Conservation (phyloP, 148 eudicot genomes). For the Rhododendron williamsianum region DNA sequence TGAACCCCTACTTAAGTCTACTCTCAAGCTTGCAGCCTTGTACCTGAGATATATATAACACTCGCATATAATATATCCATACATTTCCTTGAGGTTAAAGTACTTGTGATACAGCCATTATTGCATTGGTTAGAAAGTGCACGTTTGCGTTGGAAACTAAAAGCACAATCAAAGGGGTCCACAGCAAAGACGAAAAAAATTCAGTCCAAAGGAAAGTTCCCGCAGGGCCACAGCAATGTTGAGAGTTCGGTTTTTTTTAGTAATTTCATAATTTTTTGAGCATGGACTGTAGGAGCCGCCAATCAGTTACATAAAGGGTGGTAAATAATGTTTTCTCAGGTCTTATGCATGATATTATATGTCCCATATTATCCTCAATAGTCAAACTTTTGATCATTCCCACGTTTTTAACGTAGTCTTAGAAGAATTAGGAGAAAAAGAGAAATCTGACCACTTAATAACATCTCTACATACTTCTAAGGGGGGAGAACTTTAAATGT, state of each 20-base stretch:
- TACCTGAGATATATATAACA: not conserved
- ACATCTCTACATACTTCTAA: not conserved
- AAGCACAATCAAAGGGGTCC: not conserved
- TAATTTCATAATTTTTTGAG: not conserved
- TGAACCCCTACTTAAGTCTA: not conserved
- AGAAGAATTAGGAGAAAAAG: not conserved
- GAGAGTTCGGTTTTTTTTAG: not conserved
- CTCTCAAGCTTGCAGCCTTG: not conserved
- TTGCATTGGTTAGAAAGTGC: not conserved
- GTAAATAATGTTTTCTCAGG: not conserved
- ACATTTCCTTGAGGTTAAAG: not conserved
- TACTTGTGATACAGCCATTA: not conserved
- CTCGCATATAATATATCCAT: constrained; percentile 4
- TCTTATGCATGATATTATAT: not conserved
- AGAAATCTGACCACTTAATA: not conserved
- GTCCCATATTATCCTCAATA: not conserved
- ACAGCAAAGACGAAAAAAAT: not conserved
- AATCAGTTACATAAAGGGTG: not conserved
- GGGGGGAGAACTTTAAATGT: not conserved
- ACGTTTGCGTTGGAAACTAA: not conserved
- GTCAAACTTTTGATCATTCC: not conserved
- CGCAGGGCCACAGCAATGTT: not conserved
- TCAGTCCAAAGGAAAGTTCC: not conserved
- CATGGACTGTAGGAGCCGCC: not conserved
- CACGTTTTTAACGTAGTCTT: not conserved